phyloP scores from a whole-genome alignment of 805 yeast species.

The Zygosaccharomyces lentus region DNA sequence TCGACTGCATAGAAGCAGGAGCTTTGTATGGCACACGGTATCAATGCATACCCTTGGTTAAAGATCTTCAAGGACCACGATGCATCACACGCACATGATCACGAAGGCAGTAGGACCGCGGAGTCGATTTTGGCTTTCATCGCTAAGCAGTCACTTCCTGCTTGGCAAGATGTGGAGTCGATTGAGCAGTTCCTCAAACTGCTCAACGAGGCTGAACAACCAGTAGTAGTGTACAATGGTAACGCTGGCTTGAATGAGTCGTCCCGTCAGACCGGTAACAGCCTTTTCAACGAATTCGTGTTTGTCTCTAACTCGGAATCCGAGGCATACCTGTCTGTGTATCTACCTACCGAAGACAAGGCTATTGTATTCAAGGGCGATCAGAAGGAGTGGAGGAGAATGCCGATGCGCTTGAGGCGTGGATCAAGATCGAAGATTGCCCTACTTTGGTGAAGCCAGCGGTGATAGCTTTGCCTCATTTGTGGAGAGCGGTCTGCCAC shows the following conservation, averaged over 20 bases:
- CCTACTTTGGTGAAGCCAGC: slow-evolving; percentile 54
- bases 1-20: slow-evolving; percentile 80
- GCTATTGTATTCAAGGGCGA: slow-evolving; percentile 34
- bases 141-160: slow-evolving; percentile 78
- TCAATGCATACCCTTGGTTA: slow-evolving; percentile 81
- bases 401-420: slow-evolving; percentile 46
- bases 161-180: slow-evolving; percentile 51
- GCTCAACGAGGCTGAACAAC: slow-evolving; percentile 38
- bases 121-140: slow-evolving; percentile 73
- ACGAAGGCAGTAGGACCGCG: slow-evolving; percentile 81
- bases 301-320: slow-evolving; percentile 48
- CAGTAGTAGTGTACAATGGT: slow-evolving; percentile 55
- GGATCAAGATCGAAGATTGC: slow-evolving; percentile 29
- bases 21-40: slow-evolving; percentile 61
- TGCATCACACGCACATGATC: slow-evolving; percentile 47
- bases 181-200: slow-evolving; percentile 49
- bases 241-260: slow-evolving; percentile 46
- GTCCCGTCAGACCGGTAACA: slow-evolving; percentile 57
- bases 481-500: slow-evolving; percentile 67
- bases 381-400: slow-evolving; percentile 27
- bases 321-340: slow-evolving; percentile 31
- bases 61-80: slow-evolving; percentile 62
- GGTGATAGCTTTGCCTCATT: slow-evolving; percentile 74
- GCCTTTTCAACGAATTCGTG: slow-evolving; percentile 56
- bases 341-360: slow-evolving; percentile 29